Evolutionary conservation across 73 alveolate species (phyloP).

Genomic region (Chromera velia): DNA sequence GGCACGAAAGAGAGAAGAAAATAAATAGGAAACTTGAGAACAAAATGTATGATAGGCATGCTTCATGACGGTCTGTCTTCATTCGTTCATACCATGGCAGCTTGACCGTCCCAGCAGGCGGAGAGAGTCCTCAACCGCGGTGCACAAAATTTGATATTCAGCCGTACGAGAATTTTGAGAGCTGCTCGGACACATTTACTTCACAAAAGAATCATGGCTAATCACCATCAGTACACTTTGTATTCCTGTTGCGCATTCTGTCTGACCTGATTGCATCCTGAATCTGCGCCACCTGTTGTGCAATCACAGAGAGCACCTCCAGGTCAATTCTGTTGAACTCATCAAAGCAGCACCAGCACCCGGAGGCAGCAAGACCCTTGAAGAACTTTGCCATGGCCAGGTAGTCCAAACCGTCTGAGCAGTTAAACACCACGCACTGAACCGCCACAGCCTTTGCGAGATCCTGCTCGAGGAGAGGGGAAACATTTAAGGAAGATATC

Average conservation of each 20-base stretch:
- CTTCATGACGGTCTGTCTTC: no score
- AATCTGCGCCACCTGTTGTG: slow-evolving; percentile 62
- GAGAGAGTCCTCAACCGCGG: no score
- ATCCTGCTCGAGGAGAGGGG: no score
- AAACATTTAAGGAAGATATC: no score
- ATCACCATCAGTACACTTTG: no score
- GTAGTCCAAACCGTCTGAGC: slow-evolving; percentile 83
- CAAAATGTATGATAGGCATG: background rate
- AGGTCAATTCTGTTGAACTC: slow-evolving; percentile 91
- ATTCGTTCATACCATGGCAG: no score
- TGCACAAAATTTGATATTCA: no score
- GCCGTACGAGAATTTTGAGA: no score
- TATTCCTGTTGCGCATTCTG: no score
- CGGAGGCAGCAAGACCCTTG: slow-evolving; percentile 84
- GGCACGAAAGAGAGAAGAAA: background rate
- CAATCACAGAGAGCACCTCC: slow-evolving; percentile 74
- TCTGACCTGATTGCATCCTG: slow-evolving; percentile 50
- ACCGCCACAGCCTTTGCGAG: slow-evolving; percentile 83
- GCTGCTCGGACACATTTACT: no score
- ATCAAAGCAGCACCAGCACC: slow-evolving; percentile 97
- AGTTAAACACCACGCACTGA: slow-evolving; percentile 90
- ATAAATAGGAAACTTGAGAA: background rate
- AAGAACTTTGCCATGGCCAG: slow-evolving; percentile 88
- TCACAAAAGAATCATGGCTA: no score
- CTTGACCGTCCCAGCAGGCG: no score